phyloP scores from a whole-genome alignment of 2,329 filamentous ascomycete genomes.

The Botryotinia globosa region DNA sequence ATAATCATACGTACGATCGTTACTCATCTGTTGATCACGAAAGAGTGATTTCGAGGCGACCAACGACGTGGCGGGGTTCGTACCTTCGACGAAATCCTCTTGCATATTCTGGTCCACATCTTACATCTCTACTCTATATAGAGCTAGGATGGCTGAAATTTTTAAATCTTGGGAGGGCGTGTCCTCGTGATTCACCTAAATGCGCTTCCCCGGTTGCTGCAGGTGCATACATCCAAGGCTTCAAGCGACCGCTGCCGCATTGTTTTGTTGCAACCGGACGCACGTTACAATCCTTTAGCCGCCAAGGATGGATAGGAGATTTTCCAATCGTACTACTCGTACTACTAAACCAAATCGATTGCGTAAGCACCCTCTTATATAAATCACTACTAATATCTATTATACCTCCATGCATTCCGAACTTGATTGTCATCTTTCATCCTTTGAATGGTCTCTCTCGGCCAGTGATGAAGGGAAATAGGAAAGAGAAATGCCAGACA shows the following conservation, averaged over 20 bases:
- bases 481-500: constrained; percentile 3
- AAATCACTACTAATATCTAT: not conserved
- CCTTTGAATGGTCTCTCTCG: not conserved
- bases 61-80: constrained; percentile 16
- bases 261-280: constrained; percentile 18
- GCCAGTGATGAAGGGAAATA: not conserved
- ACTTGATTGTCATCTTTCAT: not conserved
- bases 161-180: constrained; percentile 9
- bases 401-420: not conserved
- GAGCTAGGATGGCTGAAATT: not conserved
- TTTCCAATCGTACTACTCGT: not conserved
- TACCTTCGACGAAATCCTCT: not conserved
- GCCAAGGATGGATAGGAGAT: constrained; percentile 23
- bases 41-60: not conserved
- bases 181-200: constrained; percentile 17
- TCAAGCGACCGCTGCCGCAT: constrained; percentile 23
- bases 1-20: not conserved
- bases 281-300: constrained; percentile 25
- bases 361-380: not conserved
- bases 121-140: not conserved
- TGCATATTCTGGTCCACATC: constrained; percentile 8
- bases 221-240: constrained; percentile 25
- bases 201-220: constrained; percentile 10
- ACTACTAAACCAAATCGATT: not conserved
- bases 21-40: constrained; percentile 4